Conservation (phyloP, 495 filamentous ascomycete genomes). For the Penicillium waksmanii region DNA sequence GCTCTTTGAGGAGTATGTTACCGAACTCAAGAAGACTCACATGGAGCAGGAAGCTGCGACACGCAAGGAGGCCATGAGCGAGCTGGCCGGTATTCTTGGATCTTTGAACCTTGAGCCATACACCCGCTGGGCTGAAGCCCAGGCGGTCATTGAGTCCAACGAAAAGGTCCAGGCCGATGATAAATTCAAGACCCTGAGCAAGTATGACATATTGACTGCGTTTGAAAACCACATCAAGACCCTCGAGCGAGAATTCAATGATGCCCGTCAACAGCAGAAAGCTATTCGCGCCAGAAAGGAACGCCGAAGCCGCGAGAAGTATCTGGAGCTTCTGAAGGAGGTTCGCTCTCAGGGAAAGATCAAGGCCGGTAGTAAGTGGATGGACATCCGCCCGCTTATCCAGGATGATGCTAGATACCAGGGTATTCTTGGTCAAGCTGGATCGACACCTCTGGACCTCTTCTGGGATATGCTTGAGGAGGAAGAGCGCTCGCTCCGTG, state of each 20-base stretch:
- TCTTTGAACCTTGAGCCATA: conserved; percentile 87
- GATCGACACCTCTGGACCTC: conserved; percentile 89
- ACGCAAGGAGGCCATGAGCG: conserved; percentile 83
- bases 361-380: conserved; percentile 91
- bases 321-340: conserved; percentile 71
- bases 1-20: conserved; percentile 92
- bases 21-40: conserved; percentile 78
- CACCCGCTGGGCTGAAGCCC: conserved; percentile 92
- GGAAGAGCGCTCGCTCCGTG: conserved; percentile 81
- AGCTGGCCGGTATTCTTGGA: conserved; percentile 79
- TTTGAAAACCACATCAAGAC: conserved; percentile 96
- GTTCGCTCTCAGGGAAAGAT: conserved; percentile 78
- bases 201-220: conserved; percentile 86
- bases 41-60: conserved; percentile 70
- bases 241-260: conserved; percentile 87
- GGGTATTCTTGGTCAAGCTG: conserved; percentile 82
- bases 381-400: conserved; percentile 75
- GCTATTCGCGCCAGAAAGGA: conserved; percentile 77
- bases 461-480: conserved; percentile 98
- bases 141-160: conserved; percentile 77
- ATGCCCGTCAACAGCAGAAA: conserved; percentile 84
- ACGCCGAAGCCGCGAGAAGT: conserved; percentile 82
- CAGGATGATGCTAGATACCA: conserved; percentile 82
- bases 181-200: conserved; percentile 85
- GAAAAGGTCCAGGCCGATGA: conserved; percentile 80